Conservation (phyloP, 345 rosid species). For the Physaria fendleri region DNA sequence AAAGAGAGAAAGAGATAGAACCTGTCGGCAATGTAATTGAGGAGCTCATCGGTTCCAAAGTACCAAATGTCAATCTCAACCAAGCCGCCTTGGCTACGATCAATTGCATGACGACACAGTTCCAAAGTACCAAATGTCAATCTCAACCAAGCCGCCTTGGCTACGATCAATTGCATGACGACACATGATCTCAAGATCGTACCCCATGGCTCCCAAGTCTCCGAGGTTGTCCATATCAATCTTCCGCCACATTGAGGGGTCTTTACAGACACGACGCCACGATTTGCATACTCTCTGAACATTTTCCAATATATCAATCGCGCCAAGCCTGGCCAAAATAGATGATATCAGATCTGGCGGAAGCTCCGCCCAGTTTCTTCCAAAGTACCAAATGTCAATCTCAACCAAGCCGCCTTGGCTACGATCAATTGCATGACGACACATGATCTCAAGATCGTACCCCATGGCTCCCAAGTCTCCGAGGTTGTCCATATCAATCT, state of each 20-base stretch:
- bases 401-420: slow-evolving; percentile 42
- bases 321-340: slow-evolving; percentile 34
- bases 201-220: not conserved
- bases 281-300: slow-evolving; percentile 45
- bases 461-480: not conserved
- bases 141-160: slow-evolving; percentile 36
- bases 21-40: slow-evolving; percentile 43
- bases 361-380: slow-evolving; percentile 48
- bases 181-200: slow-evolving; percentile 27
- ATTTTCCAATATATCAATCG: slow-evolving; percentile 28
- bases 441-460: slow-evolving; percentile 26
- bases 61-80: slow-evolving; percentile 32
- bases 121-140: slow-evolving; percentile 34
- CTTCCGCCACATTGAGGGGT: slow-evolving; percentile 44
- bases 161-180: slow-evolving; percentile 51
- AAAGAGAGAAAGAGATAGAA: not conserved
- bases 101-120: slow-evolving; percentile 52
- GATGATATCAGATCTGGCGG: slow-evolving; percentile 39
- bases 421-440: slow-evolving; percentile 46
- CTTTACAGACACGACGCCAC: slow-evolving; percentile 44
- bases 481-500: slow-evolving; percentile 33
- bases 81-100: slow-evolving; percentile 45
- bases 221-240: slow-evolving; percentile 33
- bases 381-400: slow-evolving; percentile 34
- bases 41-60: slow-evolving; percentile 40